phyloP scores from a whole-genome alignment of 2,329 filamentous ascomycete species.

The Cryphonectria japonica region DNA sequence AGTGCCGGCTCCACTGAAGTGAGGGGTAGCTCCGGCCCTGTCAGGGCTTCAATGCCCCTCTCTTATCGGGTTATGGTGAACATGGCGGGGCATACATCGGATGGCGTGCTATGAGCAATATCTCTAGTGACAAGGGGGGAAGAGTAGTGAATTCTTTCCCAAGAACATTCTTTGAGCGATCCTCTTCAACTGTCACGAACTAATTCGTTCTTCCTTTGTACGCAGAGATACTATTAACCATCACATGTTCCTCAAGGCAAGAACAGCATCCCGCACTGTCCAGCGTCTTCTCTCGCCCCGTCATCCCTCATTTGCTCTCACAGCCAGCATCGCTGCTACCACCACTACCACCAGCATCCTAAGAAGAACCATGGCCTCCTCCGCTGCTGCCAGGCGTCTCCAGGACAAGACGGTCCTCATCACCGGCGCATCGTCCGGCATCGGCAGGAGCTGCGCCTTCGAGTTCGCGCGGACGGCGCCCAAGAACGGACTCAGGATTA shows the following conservation, averaged over 20 bases:
- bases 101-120: constrained; percentile 26
- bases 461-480: constrained; percentile 91
- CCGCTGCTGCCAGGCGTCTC: constrained; percentile 79
- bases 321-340: neutral
- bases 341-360: neutral
- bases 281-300: constrained; percentile 19
- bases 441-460: constrained; percentile 80
- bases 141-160: too few relatives aligned
- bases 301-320: constrained; percentile 5
- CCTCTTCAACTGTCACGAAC: neutral
- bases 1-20: constrained; percentile 3
- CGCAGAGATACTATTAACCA: neutral
- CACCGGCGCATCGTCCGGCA: constrained; percentile 91
- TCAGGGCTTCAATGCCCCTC: neutral
- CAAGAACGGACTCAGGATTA: constrained; percentile 74
- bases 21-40: constrained; percentile 3
- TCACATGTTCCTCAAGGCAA: constrained; percentile 23
- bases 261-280: constrained; percentile 17
- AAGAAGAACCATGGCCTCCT: constrained; percentile 51
- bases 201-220: neutral
- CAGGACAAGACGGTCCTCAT: constrained; percentile 90
- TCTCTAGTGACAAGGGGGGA: neutral
- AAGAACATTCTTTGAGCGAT: neutral
- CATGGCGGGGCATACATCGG: constrained; percentile 11
- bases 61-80: neutral